phyloP scores from a whole-genome alignment of 2,329 filamentous ascomycete genomes.

The Alternaria triticimaculans region DNA sequence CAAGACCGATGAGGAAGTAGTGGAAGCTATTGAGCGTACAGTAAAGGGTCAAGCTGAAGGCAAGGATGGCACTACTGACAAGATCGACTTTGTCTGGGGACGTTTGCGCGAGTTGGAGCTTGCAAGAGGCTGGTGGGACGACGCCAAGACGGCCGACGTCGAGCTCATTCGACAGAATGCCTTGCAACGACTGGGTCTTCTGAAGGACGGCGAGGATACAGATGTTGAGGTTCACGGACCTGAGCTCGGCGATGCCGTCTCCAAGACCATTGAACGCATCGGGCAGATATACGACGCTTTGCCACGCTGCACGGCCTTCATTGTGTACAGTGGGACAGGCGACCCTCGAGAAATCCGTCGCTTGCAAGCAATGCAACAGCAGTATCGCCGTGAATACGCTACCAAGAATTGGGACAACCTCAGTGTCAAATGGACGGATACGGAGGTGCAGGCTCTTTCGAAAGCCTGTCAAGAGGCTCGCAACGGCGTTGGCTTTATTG shows the following conservation, averaged over 20 bases:
- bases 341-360: conserved; percentile 65
- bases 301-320: conserved; percentile 65
- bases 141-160: conserved; percentile 52
- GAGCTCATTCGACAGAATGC: conserved; percentile 38
- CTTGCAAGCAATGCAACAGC: conserved; percentile 63
- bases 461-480: conserved; percentile 63
- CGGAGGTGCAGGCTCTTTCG: conserved; percentile 66
- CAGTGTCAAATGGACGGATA: conserved; percentile 69
- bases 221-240: conserved; percentile 30
- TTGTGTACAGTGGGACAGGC: conserved; percentile 70
- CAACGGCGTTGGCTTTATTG: conserved; percentile 65
- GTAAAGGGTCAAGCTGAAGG: conserved; percentile 56
- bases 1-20: conserved; percentile 63
- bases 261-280: conserved; percentile 60
- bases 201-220: conserved; percentile 19
- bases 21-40: conserved; percentile 61
- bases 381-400: conserved; percentile 63
- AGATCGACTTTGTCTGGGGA: conserved; percentile 69
- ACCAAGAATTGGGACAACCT: conserved; percentile 69
- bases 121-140: conserved; percentile 66
- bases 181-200: conserved; percentile 33
- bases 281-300: conserved; percentile 61
- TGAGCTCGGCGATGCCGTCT: conserved; percentile 55
- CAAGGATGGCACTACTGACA: conserved; percentile 55
- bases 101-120: conserved; percentile 67